Evolutionary conservation across 306 rosid species (phyloP), one percentile per base, ranked within the genome.

Genomic region (Cercis canadensis): DNA sequence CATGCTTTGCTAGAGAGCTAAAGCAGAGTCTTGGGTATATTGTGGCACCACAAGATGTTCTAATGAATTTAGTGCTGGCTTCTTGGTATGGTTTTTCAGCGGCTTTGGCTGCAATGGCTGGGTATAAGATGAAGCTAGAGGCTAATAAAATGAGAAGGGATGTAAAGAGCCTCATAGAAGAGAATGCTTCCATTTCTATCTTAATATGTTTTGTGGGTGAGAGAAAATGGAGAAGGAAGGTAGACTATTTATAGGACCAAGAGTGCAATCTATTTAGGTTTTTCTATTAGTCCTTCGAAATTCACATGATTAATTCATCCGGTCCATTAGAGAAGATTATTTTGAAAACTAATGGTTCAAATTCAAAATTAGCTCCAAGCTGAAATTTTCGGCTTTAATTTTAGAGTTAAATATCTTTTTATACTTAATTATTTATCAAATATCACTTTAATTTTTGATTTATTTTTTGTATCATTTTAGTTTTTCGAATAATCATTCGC

Each of bases 1-100:
- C 86, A 7, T 88, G 96, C 74, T 69, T 73, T 21, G 86, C 76
- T n/a, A 88, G 79, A 43, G 98, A 93, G 47, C 56, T 64, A 4
- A 70, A 83, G 68, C 98, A 93, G 1, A 93, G 90, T 14, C 65
- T 74, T 12, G 86, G 94, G 75, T 93, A 93, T 2, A 77, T 76
- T 31, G 98, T 90, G 65, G 77, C 75, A 2, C 75, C 73, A 29
- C 98, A 93, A 6, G 94, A 90, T n/a, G 54, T 73, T 83, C 72
- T 90, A 0, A 93, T 84, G 88, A 90, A 93, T 18, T 77, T 62
- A 0, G 78, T 78, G 80, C 57, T 81, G 17, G 57, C 62, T 53
- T 71, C 57, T 62, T 77, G 78, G 39, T 49, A 36, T 10, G 73
- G 34, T 5, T 24, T 67, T 49, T 69, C 67, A 33, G 59, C 64